phyloP scores from a whole-genome alignment of 805 yeast species.

The Wickerhamiella kazuoi region DNA sequence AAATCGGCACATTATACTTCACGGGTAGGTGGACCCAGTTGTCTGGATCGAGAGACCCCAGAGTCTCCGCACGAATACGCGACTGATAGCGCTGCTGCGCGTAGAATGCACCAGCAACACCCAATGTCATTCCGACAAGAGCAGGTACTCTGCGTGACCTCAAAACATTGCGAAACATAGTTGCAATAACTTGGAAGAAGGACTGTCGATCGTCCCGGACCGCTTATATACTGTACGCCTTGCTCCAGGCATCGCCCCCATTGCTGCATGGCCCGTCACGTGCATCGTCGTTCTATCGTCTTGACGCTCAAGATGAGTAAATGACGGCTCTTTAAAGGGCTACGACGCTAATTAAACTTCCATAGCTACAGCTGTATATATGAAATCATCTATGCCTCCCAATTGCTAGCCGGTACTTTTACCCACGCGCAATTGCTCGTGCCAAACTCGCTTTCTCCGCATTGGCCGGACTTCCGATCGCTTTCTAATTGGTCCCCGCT shows the following conservation, averaged over 20 bases:
- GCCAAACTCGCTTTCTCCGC: too few relatives aligned
- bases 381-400: too few relatives aligned
- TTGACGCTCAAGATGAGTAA: too few relatives aligned
- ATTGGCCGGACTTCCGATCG: too few relatives aligned
- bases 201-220: not conserved
- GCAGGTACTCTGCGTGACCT: conserved; percentile 7
- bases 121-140: conserved; percentile 25
- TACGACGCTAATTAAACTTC: too few relatives aligned
- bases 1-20: conserved; percentile 10
- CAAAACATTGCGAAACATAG: conserved; percentile 2
- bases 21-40: conserved; percentile 22
- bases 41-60: conserved; percentile 13
- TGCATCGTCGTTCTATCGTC: too few relatives aligned
- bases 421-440: too few relatives aligned
- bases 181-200: not conserved
- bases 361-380: too few relatives aligned
- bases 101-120: conserved; percentile 28
- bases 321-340: too few relatives aligned
- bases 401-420: too few relatives aligned
- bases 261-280: not conserved
- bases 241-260: not conserved
- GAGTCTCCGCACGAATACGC: conserved; percentile 13
- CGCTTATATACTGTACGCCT: not conserved
- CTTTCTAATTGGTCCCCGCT: too few relatives aligned
- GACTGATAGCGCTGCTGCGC: conserved; percentile 21